Evolutionary conservation across 2,329 filamentous ascomycete genomes (phyloP).

Genomic region (Aspergillus uvarum): DNA sequence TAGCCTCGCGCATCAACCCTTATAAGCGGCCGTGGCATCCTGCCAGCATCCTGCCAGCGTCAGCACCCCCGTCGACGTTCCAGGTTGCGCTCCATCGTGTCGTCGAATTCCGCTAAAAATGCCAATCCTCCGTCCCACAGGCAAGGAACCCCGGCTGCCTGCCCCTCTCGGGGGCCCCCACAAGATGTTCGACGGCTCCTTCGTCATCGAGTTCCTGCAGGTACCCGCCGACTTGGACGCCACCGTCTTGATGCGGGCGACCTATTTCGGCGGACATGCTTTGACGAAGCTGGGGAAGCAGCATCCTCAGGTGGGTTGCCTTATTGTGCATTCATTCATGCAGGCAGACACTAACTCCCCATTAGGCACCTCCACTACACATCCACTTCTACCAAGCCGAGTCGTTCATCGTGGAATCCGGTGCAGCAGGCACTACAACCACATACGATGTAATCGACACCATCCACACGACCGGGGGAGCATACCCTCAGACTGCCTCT

Average conservation of each 20-base stretch:
- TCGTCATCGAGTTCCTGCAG: constrained; percentile 13
- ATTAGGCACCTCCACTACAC: constrained; percentile 7
- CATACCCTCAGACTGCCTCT: neutral
- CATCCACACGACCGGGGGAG: constrained; percentile 1
- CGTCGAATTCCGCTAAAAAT: neutral
- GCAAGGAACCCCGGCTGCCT: constrained; percentile 5
- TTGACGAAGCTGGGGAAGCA: constrained; percentile 3
- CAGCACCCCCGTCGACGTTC: too few relatives aligned
- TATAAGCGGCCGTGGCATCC: too few relatives aligned
- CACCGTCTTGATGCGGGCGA: constrained; percentile 11
- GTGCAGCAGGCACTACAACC: constrained; percentile 2
- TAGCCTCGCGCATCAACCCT: too few relatives aligned
- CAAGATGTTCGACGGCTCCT: constrained; percentile 10
- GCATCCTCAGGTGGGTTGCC: constrained; percentile 3
- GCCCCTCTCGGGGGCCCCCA: constrained; percentile 9
- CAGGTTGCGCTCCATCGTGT: too few relatives aligned
- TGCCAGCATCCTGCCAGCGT: too few relatives aligned
- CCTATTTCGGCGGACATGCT: constrained; percentile 7
- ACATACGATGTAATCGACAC: constrained; percentile 10
- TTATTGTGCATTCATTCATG: neutral
- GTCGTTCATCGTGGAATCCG: constrained; percentile 6
- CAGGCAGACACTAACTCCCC: neutral
- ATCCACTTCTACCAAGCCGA: constrained; percentile 11
- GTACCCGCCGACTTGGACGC: constrained; percentile 6
- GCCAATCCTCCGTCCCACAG: neutral